Evolutionary conservation across 768 basidiomycete genomes (phyloP), one percentile per base, ranked within the genome.

Genomic region (Cyathus striatus): DNA sequence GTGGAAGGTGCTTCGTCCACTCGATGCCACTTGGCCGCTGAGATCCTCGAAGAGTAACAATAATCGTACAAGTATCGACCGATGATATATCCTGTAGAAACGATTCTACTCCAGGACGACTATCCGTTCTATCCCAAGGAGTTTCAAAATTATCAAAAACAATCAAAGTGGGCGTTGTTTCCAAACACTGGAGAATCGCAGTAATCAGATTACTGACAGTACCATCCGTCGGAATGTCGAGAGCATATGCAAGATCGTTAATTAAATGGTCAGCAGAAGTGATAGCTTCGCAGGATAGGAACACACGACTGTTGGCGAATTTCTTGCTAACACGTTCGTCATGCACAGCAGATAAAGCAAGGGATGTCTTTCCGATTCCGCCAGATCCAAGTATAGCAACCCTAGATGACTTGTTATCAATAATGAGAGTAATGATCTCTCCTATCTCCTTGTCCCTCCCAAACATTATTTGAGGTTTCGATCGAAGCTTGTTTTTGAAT

Each of bases 141-240:
- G 61, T 62, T 45, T 66, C 64, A 6, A 65, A 57, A 39, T 65
- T 65, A 40, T 65, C 64, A 6, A 65, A 42, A 10, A 59, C 50
- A 32, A 66, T 24, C 10, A 65, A 39, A 30, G 40, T 51, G 7
- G 49, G 44, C 12, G 35, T 30, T 34, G 38, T 36, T 17, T 23
- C 38, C 7, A 61, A 49, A 13, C 36, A 45, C 2, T 26, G 39
- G n/a, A 49, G 34, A 18, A 62, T 44, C 9, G 41, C 35, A 6
- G 55, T 46, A 6, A 61, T 25, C 5, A 54, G 39, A 24, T 48
- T 39, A 5, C 46, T 41, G 23, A 44, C 46, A 4, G 45, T 10
- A 1, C 45, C 40, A 17, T 56, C 53, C 1, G 39, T 18, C 2
- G 43, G 6, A 6, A 61, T 44, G 12, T 52, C 43, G n/a, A 60